Evolutionary conservation across 495 filamentous ascomycete genomes (phyloP).

Genomic region (Daldinia bambusicola): DNA sequence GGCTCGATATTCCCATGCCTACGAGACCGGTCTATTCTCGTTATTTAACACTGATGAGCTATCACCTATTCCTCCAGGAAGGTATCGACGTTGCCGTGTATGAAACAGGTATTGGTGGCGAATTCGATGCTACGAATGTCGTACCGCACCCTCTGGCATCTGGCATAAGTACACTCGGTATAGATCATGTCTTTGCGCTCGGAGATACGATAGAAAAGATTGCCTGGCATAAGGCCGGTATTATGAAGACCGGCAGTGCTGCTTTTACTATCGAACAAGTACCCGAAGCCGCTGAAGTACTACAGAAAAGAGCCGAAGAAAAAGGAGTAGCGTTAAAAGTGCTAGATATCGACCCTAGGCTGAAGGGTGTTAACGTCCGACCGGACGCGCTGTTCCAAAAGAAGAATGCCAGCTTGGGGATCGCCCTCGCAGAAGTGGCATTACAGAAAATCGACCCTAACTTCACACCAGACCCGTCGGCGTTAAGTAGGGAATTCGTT

Average conservation of each 20-base stretch:
- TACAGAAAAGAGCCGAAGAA: conserved; percentile 75
- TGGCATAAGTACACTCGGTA: conserved; percentile 86
- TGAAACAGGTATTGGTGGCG: conserved; percentile 93
- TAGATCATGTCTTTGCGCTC: conserved; percentile 85
- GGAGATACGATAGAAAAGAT: conserved; percentile 89
- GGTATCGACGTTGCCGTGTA: conserved; percentile 85
- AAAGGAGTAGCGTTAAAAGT: conserved; percentile 69
- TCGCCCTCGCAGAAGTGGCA: conserved; percentile 74
- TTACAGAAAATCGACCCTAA: conserved; percentile 57
- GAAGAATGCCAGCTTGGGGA: conserved; percentile 84
- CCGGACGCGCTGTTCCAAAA: conserved; percentile 86
- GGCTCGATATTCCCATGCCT: conserved; percentile 48
- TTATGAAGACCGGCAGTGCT: conserved; percentile 77
- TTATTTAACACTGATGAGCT: conserved; percentile 88
- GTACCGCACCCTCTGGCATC: conserved; percentile 75
- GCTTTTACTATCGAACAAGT: conserved; percentile 82
- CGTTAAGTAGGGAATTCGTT: conserved; percentile 73
- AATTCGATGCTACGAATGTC: conserved; percentile 95
- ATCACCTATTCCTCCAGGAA: conserved; percentile 85
- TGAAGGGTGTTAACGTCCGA: conserved; percentile 73
- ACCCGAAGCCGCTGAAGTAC: conserved; percentile 70
- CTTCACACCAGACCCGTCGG: conserved; percentile 39
- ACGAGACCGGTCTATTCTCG: conserved; percentile 88
- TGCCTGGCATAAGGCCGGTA: conserved; percentile 96
- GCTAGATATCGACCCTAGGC: conserved; percentile 69